Evolutionary conservation across 495 filamentous ascomycete species (phyloP).

Genomic region (Xylaria castorea): DNA sequence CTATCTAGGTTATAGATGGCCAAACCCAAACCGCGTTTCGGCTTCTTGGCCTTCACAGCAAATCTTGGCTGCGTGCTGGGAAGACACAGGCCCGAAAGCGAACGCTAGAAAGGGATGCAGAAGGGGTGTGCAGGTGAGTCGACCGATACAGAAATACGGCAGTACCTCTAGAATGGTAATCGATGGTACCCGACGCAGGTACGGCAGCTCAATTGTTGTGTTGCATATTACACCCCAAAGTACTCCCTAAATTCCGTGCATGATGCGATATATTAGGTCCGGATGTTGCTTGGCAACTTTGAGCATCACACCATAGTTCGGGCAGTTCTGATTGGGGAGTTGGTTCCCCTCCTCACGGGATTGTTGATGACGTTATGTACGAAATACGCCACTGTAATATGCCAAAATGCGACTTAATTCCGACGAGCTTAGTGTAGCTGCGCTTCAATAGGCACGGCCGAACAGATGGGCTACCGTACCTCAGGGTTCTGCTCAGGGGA

Average conservation of each 20-base stretch:
- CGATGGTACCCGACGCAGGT: constrained; percentile 22
- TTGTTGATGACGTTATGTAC: constrained; percentile 11
- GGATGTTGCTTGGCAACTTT: not conserved
- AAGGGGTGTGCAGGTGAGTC: constrained; percentile 5
- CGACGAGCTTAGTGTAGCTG: not conserved
- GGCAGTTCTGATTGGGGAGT: constrained; percentile 13
- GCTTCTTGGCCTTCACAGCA: constrained; percentile 8
- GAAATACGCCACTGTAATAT: constrained; percentile 14
- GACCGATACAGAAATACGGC: constrained; percentile 6
- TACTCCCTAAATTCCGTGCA: not conserved
- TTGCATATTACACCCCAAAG: constrained; percentile 11
- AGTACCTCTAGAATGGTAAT: not conserved
- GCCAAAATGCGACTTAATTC: not conserved
- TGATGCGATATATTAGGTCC: constrained; percentile 2
- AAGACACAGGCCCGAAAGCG: not conserved
- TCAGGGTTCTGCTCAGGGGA: not conserved
- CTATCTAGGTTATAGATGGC: constrained; percentile 13
- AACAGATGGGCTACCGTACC: constrained; percentile 1
- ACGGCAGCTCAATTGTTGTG: constrained; percentile 17
- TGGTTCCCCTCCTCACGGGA: constrained; percentile 1
- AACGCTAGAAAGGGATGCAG: not conserved
- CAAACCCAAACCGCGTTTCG: constrained; percentile 12
- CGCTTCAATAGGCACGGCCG: not conserved
- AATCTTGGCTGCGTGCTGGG: not conserved
- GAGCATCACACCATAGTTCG: not conserved